Evolutionary conservation across 1,284 basidiomycete species (phyloP), one percentile per base, ranked within the genome.

Genomic region (Leccinum proliferum): DNA sequence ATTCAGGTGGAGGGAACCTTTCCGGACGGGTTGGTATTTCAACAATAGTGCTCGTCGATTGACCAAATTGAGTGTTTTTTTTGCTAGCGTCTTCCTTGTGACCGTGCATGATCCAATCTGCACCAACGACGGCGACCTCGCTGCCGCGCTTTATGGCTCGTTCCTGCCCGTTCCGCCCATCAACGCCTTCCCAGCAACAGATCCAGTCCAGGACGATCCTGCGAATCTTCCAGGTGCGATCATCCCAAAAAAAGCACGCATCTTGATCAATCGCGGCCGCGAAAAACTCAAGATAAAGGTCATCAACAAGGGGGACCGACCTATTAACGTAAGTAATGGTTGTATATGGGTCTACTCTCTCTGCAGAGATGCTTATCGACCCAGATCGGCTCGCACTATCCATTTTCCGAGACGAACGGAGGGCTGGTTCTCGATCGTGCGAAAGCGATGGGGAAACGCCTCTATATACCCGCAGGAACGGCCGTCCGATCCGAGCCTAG

Each of bases 401-500:
- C 89, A 63, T 97, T 99, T 77, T 82, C 92, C 66, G 96, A 98
- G 77, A 91, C 91, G 14, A 99, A 99, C 76, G 77, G 85, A 1
- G 79, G 84, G 0, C 83, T 99, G 7, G 79, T 80, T 2, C 98
- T 99, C 69, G 94, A 98, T 76, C 88, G 97, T 14, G 77, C 77
- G 2, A 81, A 86, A 61, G 85, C 94, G 0, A 90, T 96, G 64
- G 93, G 92, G 4, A 94, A 86, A 70, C 85, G 92, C 15, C 85
- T 99, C 3, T 94, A 99, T 74, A 96, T 98, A 59, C 80, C 95
- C 0, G 90, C 97, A 0, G 96, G 94, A 7, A 98, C 95, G 0
- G 96, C 97, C 2, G 92, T 98, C 5, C 88, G 97, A 18, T 99
- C 99, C 73, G 97, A 99, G 73, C 96, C 97, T 0, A 95, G 95